Conservation (phyloP, 371 early-diverging fungal genomes). For the Rhizomucor miehei region DNA sequence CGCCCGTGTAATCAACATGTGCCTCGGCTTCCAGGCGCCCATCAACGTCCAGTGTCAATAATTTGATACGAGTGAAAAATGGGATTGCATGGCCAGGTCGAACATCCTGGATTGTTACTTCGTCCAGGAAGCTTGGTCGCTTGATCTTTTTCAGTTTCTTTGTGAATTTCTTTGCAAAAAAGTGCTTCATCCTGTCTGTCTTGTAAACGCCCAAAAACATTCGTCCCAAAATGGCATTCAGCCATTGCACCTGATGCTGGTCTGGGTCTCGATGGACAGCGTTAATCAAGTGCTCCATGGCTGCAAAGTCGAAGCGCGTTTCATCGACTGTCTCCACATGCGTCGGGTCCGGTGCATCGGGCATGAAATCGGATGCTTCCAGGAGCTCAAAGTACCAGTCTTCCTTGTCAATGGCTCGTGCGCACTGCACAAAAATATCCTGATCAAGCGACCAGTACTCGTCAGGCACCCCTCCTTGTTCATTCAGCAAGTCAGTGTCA, state of each 20-base stretch:
- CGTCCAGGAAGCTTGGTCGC: constrained; percentile 72
- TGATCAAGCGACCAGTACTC: constrained; percentile 17
- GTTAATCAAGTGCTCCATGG: constrained; percentile 45
- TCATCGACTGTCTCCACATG: constrained; percentile 40
- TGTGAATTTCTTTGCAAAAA: constrained; percentile 60
- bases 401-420: constrained; percentile 76
- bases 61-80: constrained; percentile 70
- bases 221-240: constrained; percentile 88
- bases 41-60: constrained; percentile 60
- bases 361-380: constrained; percentile 35
- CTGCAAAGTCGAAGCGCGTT: constrained; percentile 45
- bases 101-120: constrained; percentile 73
- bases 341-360: constrained; percentile 16
- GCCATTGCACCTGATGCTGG: constrained; percentile 69
- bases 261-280: constrained; percentile 54
- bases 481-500: constrained; percentile 8
- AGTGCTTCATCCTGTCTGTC: constrained; percentile 54
- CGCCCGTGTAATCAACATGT: constrained; percentile 76
- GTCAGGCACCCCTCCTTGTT: constrained; percentile 1
- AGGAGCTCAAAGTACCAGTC: constrained; percentile 79
- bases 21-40: constrained; percentile 76
- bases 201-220: constrained; percentile 69
- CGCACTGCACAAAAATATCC: constrained; percentile 47
- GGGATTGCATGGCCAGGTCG: constrained; percentile 82
- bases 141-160: constrained; percentile 63